Conservation (phyloP, 768 basidiomycete genomes). For the Mrakia gelida region DNA sequence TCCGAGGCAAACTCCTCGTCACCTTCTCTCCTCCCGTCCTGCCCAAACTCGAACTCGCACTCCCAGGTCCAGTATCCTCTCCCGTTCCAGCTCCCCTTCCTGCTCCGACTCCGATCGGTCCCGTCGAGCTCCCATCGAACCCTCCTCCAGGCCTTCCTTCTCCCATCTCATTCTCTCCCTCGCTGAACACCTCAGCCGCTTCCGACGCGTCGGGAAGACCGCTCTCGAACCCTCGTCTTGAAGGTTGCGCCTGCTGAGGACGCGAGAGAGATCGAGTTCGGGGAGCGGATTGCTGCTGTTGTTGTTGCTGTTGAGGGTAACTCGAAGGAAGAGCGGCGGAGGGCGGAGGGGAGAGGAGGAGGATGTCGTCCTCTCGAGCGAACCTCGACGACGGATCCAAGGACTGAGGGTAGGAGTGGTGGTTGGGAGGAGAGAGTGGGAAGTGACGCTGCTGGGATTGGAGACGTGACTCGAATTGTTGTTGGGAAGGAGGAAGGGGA, state of each 20-base stretch:
- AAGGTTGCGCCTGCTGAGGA: background rate
- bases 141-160: conserved; percentile 14
- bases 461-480: background rate
- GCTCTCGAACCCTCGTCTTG: background rate
- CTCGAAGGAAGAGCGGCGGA: background rate
- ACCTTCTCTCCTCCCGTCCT: conserved; percentile 14
- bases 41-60: conserved; percentile 28
- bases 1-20: conserved; percentile 14
- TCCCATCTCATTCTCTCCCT: conserved; percentile 9
- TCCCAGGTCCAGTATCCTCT: conserved; percentile 16
- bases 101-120: background rate
- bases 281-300: conserved; percentile 1
- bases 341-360: background rate
- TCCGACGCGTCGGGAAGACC: background rate
- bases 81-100: background rate
- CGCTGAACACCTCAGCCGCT: conserved; percentile 7
- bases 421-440: conserved; percentile 4
- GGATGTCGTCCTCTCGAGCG: background rate
- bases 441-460: conserved; percentile 9
- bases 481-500: conserved; percentile 9
- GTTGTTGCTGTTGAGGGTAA: conserved; percentile 1
- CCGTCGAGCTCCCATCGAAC: background rate
- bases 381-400: background rate
- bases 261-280: background rate
- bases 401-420: background rate